Evolutionary conservation across 768 basidiomycete species (phyloP), one percentile per base, ranked within the genome.

Genomic region (Leucocoprinus birnbaumii): DNA sequence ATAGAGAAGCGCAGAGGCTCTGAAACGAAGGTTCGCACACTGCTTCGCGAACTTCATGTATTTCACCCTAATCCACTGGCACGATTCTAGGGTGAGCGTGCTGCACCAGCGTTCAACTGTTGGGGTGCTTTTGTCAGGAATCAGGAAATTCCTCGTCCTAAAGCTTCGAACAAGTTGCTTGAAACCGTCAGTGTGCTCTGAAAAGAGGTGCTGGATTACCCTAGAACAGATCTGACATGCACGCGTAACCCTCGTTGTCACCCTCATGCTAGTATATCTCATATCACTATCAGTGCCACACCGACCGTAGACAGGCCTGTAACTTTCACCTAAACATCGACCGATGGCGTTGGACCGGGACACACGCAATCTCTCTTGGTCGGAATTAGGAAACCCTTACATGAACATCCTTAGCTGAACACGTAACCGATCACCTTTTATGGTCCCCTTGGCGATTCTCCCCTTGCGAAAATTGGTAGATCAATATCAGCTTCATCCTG

Each of bases 221-320:
- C 11, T 52, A 26, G 46, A 53, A 46, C 22, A 9, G n/a, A 37
- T 43, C 38, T 43, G 47, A 43, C n/a, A 14, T 42, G 54, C 54
- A 49, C n/a, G 48, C 54, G 54, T 43, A 48, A 43, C 27, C 54
- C 54, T 48, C 54, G 47, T 55, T 55, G 54, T 34, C 31, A 35
- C 47, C 45, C 46, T 25, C 46, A 38, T 52, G 24, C 24, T 26
- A n/a, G 14, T n/a, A n/a, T n/a, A n/a, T 21, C 16, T 43, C 41
- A 44, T 45, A 27, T 16, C 14, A 31, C 21, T 26, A 8, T 49
- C 40, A 19, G n/a, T 34, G 38, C 19, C 46, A 24, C 24, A 22
- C 14, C 19, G 40, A 34, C 21, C 43, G 26, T 44, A 27, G 21
- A 35, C 18, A n/a, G n/a, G n/a, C 54, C 40, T 43, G 43, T 43